Conservation (phyloP, 805 yeast species). For the Saturnispora galanensis region DNA sequence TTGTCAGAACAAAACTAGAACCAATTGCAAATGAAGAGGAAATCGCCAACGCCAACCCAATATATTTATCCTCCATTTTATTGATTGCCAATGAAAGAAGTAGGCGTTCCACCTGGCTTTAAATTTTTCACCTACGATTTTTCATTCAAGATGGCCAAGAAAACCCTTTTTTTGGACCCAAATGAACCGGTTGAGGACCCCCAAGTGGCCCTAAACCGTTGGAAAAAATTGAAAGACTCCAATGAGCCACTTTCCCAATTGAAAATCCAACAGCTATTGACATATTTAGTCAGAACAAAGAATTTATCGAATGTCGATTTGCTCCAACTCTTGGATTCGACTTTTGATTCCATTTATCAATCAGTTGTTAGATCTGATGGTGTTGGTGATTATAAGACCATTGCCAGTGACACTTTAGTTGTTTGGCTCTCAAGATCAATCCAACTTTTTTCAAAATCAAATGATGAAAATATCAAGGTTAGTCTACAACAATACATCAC, state of each 20-base stretch:
- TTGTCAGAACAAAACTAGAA: slow-evolving; percentile 80
- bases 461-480: neutral
- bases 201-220: neutral
- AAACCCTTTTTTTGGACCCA: slow-evolving; percentile 1
- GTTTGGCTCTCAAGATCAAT: slow-evolving; percentile 53
- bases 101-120: neutral
- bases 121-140: neutral
- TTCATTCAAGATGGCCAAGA: slow-evolving; percentile 1
- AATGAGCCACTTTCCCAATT: neutral
- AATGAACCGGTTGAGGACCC: neutral
- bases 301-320: slow-evolving; percentile 4
- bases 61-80: slow-evolving; percentile 68
- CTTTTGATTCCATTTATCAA: slow-evolving; percentile 20
- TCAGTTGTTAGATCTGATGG: slow-evolving; percentile 28
- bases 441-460: slow-evolving; percentile 26
- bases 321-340: neutral
- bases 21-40: slow-evolving; percentile 86
- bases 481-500: slow-evolving; percentile 9
- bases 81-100: neutral
- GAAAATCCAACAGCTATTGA: neutral
- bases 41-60: slow-evolving; percentile 82
- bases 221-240: neutral
- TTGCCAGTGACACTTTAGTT: slow-evolving; percentile 49
- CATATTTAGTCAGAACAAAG: slow-evolving; percentile 5
- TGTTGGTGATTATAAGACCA: slow-evolving; percentile 29